A percentile compares a stretch with the other conserved stretches of the same genome.
phyloP scores from a whole-genome alignment of 75 land plant species.

The Pinus tabuliformis region DNA sequence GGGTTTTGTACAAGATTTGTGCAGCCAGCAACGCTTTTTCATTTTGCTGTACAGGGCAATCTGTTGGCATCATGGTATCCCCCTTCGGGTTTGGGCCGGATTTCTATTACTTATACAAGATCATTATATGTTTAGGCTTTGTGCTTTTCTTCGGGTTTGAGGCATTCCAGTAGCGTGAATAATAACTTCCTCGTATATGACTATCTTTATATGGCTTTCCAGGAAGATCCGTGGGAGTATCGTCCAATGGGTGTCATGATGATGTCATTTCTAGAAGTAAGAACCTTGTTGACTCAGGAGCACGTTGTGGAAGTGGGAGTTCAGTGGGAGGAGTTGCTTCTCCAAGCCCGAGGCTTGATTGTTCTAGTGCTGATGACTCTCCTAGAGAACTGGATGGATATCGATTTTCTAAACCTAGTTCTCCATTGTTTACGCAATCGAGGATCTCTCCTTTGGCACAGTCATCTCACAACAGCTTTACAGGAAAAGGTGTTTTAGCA shows the following conservation, averaged over 20 bases:
- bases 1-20: background rate
- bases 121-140: too few species aligned
- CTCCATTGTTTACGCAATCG: conserved; percentile 5
- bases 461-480: background rate
- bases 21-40: too few species aligned
- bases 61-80: background rate
- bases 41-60: too few species aligned
- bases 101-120: too few species aligned
- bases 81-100: background rate
- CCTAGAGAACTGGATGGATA: conserved; percentile 10
- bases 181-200: background rate
- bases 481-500: conserved; percentile 8
- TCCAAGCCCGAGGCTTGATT: conserved; percentile 4
- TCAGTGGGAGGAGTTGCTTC: background rate
- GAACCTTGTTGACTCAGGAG: background rate
- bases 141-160: background rate
- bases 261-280: conserved; percentile 9
- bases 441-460: conserved; percentile 1
- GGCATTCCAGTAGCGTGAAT: background rate
- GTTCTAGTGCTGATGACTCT: conserved; percentile 1
- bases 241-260: conserved; percentile 9
- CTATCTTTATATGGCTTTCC: background rate
- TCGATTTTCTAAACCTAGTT: conserved; percentile 1
- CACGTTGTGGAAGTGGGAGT: conserved; percentile 3
- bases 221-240: conserved; percentile 10